Evolutionary conservation across 768 basidiomycete genomes (phyloP).

Genomic region (Paxillus ammoniavirescens): DNA sequence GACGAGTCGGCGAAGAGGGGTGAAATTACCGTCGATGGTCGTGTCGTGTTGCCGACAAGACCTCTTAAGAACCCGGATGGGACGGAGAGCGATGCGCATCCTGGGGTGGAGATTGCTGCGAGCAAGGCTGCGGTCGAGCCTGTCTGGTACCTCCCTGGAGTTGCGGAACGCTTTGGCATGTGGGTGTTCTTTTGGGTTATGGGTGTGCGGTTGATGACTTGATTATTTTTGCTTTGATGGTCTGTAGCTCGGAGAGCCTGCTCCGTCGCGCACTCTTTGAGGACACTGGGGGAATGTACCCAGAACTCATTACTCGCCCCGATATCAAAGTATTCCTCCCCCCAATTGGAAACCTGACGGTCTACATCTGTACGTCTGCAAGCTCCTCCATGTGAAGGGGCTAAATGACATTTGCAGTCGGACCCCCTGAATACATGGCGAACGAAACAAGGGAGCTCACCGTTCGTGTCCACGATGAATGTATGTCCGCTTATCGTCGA

Average conservation of each 20-base stretch:
- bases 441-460: conserved; percentile 81
- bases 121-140: conserved; percentile 96
- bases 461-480: conserved; percentile 91
- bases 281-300: conserved; percentile 95
- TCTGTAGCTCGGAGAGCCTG: conserved; percentile 68
- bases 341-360: conserved; percentile 88
- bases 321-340: conserved; percentile 96
- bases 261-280: conserved; percentile 93
- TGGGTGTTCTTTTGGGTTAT: conserved; percentile 36
- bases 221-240: not conserved
- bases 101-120: conserved; percentile 85
- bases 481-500: conserved; percentile 38
- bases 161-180: conserved; percentile 94
- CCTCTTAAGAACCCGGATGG: conserved; percentile 67
- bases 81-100: conserved; percentile 48
- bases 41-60: conserved; percentile 69
- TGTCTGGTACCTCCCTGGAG: conserved; percentile 92
- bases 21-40: conserved; percentile 74
- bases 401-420: conserved; percentile 48
- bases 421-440: conserved; percentile 73
- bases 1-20: conserved; percentile 79
- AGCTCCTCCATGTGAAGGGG: not conserved
- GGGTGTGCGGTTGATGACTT: not conserved
- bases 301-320: conserved; percentile 91
- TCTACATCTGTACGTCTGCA: conserved; percentile 75